Base-by-base conservation (phyloP, 2,329 filamentous ascomycete species). In the Neurospora sp. region DNA sequence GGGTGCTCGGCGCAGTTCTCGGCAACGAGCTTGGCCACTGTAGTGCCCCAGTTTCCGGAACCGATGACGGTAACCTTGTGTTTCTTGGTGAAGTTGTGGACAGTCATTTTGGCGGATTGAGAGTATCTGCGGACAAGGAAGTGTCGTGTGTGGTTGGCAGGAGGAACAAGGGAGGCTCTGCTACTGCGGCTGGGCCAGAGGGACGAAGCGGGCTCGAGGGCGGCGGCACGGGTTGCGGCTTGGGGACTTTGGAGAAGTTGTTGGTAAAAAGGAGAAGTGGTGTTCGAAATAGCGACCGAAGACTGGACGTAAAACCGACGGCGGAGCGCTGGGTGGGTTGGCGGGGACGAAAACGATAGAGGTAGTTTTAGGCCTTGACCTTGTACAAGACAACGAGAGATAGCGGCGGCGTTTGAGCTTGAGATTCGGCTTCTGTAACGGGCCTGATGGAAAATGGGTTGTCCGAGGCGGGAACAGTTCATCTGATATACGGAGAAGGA, bases 41-140 rank as follows among this genome's bases (percentile, higher is more conserved):
- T 97, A 71, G 93, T 97, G 76, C 96, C 96, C 94, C 96, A 99
- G 82, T 99, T 99, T 77, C 96, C 96, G 68, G 95, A 98, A 76
- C 96, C 96, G 74, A 99, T 88, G 68, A 99, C 88, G 72, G 93
- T 94, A 77, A 97, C 92, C 85, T 93, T 96, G 87, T 97, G 93
- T 82, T 91, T 93, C 82, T 84, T 57, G 85, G 77, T 67, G 74
- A 23, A 8, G 23, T 62, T 62, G 52, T 62, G 33, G 52, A 68
- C 71, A 8, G 74, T 73, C 76, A 77, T 77, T 57, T 74, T 76
- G 66, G 69, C 40, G 70, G 68, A 52, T 23, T 69, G 68, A 3
- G 71, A 71, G 39, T 69, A 68, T 37, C 10, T 23, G 66, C 69
- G 72, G 15, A 39, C 19, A 68, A 38, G 39, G 43, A 65, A 46